A percentile compares a stretch with the other conserved stretches of the same genome.
Conservation (phyloP, 805 yeast genomes). For the Metschnikowia reukaufii region DNA sequence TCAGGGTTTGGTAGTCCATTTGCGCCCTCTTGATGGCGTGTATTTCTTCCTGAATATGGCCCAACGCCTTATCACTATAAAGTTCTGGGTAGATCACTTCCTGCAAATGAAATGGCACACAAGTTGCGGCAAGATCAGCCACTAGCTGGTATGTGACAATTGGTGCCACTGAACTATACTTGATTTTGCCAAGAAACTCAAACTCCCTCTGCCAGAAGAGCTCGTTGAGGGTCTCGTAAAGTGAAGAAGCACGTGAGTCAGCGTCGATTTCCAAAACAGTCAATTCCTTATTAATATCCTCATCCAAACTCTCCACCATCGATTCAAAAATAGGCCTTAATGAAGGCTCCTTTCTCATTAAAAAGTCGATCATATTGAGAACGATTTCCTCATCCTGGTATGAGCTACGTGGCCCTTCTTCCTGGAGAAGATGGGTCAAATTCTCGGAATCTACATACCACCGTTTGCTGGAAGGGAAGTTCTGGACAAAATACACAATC, state of each 20-base stretch:
- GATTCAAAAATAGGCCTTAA: conserved; percentile 25
- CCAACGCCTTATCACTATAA: conserved; percentile 26
- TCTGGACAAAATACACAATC: conserved; percentile 20
- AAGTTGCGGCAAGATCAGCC: conserved; percentile 27
- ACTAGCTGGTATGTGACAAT: conserved; percentile 31
- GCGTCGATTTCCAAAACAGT: conserved; percentile 34
- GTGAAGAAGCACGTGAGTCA: conserved; percentile 26
- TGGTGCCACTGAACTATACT: conserved; percentile 30
- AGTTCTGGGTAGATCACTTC: conserved; percentile 39
- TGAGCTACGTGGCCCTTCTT: conserved; percentile 19
- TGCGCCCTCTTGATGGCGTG: conserved; percentile 18
- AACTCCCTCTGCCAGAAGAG: conserved; percentile 38
- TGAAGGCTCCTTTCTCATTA: conserved; percentile 18
- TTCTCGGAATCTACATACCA: conserved; percentile 25
- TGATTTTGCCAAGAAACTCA: conserved; percentile 29
- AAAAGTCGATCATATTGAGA: conserved; percentile 17
- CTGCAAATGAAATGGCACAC: conserved; percentile 25
- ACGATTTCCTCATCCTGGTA: conserved; percentile 25
- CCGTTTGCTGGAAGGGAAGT: conserved; percentile 12
- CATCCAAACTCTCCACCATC: conserved; percentile 29
- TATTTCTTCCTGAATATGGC: conserved; percentile 23
- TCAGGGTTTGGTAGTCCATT: conserved; percentile 21
- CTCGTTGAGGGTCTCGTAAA: conserved; percentile 35
- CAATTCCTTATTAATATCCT: conserved; percentile 26
- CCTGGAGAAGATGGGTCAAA: conserved; percentile 20